Evolutionary conservation across 345 rosid species (phyloP).

Genomic region (Hibiscus mutabilis): DNA sequence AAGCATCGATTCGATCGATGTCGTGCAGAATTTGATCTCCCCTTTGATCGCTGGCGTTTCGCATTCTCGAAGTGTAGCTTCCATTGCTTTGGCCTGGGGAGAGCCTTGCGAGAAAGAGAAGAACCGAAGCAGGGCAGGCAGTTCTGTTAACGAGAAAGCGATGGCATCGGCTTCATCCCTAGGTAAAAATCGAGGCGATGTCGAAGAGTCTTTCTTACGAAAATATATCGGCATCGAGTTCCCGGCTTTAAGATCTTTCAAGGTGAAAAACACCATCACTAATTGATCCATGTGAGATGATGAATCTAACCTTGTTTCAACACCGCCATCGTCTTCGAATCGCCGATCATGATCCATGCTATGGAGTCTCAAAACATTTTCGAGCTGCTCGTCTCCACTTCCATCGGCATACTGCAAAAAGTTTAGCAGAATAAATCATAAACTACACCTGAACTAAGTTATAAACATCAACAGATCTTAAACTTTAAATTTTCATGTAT

Average conservation of each 20-base stretch:
- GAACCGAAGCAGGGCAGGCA: conserved; percentile 26
- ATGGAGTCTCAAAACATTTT: too few relatives aligned
- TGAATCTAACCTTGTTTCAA: not conserved
- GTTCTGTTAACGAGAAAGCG: conserved; percentile 24
- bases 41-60: conserved; percentile 27
- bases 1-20: conserved; percentile 46
- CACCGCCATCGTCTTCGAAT: too few relatives aligned
- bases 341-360: too few relatives aligned
- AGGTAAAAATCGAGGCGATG: conserved; percentile 26
- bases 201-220: conserved; percentile 24
- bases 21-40: conserved; percentile 39
- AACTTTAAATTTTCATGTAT: not conserved
- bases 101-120: conserved; percentile 29
- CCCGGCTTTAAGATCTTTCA: not conserved
- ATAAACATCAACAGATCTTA: too few relatives aligned
- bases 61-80: conserved; percentile 27
- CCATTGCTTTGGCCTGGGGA: conserved; percentile 38
- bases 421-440: too few relatives aligned
- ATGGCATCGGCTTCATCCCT: conserved; percentile 32
- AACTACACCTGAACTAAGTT: too few relatives aligned
- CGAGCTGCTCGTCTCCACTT: too few relatives aligned
- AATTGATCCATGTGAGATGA: not conserved
- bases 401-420: not conserved
- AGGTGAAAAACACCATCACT: not conserved
- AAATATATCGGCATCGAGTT: conserved; percentile 27